Evolutionary conservation across 129 eudicot genomes (phyloP).

Genomic region (Gnaphalium uliginosum): DNA sequence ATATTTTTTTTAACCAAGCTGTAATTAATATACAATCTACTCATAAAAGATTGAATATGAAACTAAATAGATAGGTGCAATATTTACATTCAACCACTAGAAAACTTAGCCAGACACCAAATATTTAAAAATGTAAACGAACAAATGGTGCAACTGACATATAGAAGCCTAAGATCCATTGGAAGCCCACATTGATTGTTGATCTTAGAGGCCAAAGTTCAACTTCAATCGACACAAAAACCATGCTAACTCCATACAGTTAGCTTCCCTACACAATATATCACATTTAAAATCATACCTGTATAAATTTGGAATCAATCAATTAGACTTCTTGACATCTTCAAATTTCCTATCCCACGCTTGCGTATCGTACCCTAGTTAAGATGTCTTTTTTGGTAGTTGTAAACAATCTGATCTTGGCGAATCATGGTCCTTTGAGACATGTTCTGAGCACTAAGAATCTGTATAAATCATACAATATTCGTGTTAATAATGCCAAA

Average conservation of each 20-base stretch:
- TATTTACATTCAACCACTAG: background rate
- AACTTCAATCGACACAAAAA: background rate
- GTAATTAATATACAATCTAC: no score
- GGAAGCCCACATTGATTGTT: background rate
- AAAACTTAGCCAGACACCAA: background rate
- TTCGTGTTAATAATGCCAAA: background rate
- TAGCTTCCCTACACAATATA: background rate
- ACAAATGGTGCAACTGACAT: background rate
- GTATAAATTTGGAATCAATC: constrained; percentile 12
- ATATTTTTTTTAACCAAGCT: no score
- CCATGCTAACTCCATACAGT: background rate
- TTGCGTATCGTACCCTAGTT: constrained; percentile 69
- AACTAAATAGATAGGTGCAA: background rate
- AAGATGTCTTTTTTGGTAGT: constrained; percentile 61
- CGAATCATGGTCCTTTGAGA: constrained; percentile 68
- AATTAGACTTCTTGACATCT: constrained; percentile 52
- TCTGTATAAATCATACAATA: constrained; percentile 43
- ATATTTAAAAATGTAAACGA: background rate
- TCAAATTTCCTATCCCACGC: constrained; percentile 76
- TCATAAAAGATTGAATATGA: no score
- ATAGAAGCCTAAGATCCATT: background rate
- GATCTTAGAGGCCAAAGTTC: background rate
- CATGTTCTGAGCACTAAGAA: constrained; percentile 84
- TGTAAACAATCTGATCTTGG: constrained; percentile 66
- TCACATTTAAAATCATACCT: background rate